Evolutionary conservation across 139 green algal genomes (phyloP), one percentile per base, ranked within the genome.

Genomic region (Asterochloris erici): DNA sequence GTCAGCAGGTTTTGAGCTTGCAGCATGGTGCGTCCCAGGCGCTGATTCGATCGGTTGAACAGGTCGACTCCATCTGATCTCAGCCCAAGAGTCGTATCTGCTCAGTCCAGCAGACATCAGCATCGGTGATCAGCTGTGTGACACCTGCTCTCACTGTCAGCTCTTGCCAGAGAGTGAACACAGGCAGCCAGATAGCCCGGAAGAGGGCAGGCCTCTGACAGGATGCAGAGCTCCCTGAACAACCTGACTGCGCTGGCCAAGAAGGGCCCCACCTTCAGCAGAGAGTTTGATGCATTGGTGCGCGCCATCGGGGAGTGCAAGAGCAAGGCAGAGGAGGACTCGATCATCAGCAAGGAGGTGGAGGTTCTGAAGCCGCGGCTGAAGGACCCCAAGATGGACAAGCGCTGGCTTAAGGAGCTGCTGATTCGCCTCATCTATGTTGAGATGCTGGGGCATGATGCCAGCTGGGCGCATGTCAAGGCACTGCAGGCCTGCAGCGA

Each of bases 361-460:
- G 94, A 98, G 76, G 81, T 90, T 19, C 88, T 96, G 19, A 97
- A 97, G 77, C 89, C 90, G 78, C 85, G 90, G 0, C 75, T 97
- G 13, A 90, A 88, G 63, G 92, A 95, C 83, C 91, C 93, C 11
- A 94, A 92, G 28, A 69, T 94, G 19, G 92, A 97, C 83, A 96
- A 92, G 74, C 82, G 79, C 54, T 79, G 88, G 12, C 87, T 93
- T 10, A 90, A 93, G 68, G 96, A 98, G 86, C 90, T 96, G 80
- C 90, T 98, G 75, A 86, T 99, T 0, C 92, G 97, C 1, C 88
- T 98, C 6, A 93, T 98, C 1, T 99, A 99, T 74, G 95, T 98
- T 19, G 96, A 99, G 79, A 99, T 99, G 94, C 93, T 99, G 27
- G 97, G 96, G 1, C 96, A 99, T 85, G 96, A 99, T 83, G 95